A percentile compares a stretch with the other conserved stretches of the same genome.
Conservation (phyloP, 306 rosid genomes). For the Sindora glabra region DNA sequence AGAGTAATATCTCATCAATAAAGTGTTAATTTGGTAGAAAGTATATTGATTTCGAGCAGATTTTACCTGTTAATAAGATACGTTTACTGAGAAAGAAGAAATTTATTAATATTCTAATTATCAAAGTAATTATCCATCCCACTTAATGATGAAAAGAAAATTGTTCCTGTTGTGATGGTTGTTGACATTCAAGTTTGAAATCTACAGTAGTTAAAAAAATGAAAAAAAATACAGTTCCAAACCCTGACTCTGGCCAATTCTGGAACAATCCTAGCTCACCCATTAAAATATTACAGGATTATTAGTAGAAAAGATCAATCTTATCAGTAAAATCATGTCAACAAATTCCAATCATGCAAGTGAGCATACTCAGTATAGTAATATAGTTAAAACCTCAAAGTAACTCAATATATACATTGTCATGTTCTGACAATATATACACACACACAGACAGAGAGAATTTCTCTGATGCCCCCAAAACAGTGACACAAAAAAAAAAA, state of each 20-base stretch:
- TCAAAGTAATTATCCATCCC: too few species aligned
- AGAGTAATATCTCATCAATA: too few species aligned
- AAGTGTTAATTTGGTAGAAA: too few species aligned
- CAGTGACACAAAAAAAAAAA: not conserved
- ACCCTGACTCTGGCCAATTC: slow-evolving; percentile 22
- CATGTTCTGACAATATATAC: not conserved
- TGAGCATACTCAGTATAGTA: not conserved
- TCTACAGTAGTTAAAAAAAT: not conserved
- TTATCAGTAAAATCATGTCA: not conserved
- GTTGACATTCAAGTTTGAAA: too few species aligned
- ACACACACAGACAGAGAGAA: too few species aligned
- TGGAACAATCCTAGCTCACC: not conserved
- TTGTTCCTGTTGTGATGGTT: too few species aligned
- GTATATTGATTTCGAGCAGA: too few species aligned
- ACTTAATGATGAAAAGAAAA: too few species aligned
- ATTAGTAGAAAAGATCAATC: not conserved
- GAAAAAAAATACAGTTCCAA: too few species aligned
- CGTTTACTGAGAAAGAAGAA: too few species aligned
- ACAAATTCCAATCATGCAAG: slow-evolving; percentile 5
- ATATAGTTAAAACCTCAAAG: not conserved
- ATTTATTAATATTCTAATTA: too few species aligned
- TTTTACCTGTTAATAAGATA: too few species aligned
- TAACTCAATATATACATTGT: not conserved
- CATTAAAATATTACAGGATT: not conserved
- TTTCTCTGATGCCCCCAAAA: not conserved